Evolutionary conservation across 2,329 filamentous ascomycete genomes (phyloP).

Genomic region (Penicillium sp.): DNA sequence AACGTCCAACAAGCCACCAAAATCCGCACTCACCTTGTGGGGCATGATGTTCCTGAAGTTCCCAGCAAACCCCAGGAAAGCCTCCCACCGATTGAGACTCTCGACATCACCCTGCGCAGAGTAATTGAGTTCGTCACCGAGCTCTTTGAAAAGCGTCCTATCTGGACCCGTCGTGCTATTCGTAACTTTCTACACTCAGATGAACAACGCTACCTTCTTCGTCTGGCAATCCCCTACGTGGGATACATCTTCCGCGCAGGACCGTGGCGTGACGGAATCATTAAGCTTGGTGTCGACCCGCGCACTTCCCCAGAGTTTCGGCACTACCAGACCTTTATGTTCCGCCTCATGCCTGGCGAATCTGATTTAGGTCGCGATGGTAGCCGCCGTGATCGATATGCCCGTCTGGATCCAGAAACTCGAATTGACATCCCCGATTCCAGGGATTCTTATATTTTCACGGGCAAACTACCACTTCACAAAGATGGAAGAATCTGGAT

Average conservation of each 20-base stretch:
- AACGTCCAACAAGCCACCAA: conserved; percentile 59
- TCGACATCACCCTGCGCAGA: conserved; percentile 60
- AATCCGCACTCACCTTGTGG: conserved; percentile 59
- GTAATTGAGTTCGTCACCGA: conserved; percentile 64
- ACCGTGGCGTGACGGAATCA: conserved; percentile 85
- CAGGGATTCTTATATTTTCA: conserved; percentile 67
- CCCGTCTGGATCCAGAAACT: conserved; percentile 15
- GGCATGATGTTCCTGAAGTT: conserved; percentile 62
- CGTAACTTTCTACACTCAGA: conserved; percentile 65
- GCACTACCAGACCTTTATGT: conserved; percentile 84
- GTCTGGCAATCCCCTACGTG: conserved; percentile 76
- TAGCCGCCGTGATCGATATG: conserved; percentile 30
- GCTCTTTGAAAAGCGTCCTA: conserved; percentile 71
- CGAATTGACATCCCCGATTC: background rate
- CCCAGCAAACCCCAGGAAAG: conserved; percentile 62
- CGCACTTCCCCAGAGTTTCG: conserved; percentile 73
- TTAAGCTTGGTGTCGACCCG: conserved; percentile 84
- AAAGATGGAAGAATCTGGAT: conserved; percentile 91
- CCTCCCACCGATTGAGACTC: conserved; percentile 50
- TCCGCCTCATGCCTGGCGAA: conserved; percentile 61
- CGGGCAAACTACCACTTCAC: conserved; percentile 67
- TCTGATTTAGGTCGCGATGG: conserved; percentile 33
- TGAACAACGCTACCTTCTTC: conserved; percentile 58
- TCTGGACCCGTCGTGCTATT: conserved; percentile 83
- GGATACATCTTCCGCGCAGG: conserved; percentile 92